Percentiles rank a stretch among this genome's conserved stretches.
phyloP scores from a whole-genome alignment of 495 filamentous ascomycete species.

The Tuber indicum region DNA sequence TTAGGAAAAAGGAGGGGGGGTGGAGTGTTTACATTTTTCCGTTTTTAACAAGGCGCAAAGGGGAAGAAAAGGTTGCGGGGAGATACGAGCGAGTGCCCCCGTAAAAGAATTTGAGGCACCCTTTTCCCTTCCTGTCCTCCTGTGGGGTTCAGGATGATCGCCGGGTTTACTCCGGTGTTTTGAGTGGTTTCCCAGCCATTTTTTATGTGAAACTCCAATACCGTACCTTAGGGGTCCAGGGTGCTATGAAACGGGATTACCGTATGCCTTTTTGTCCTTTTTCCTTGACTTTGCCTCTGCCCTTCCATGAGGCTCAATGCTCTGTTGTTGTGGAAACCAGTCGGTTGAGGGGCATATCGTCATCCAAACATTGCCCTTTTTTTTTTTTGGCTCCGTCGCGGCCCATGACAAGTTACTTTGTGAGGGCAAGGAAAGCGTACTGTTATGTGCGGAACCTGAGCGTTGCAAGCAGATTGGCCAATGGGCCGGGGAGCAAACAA shows the following conservation, averaged over 20 bases:
- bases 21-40: constrained; percentile 5
- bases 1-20: background rate
- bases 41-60: background rate
- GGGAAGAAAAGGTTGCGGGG: background rate
- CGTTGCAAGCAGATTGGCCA: background rate
- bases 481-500: background rate
- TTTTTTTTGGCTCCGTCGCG: background rate
- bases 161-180: constrained; percentile 8
- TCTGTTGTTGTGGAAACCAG: background rate
- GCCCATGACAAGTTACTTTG: background rate
- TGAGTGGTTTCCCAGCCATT: constrained; percentile 11
- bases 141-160: constrained; percentile 16
- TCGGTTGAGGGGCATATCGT: background rate
- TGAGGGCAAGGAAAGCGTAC: background rate
- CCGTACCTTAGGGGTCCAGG: background rate
- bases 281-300: background rate
- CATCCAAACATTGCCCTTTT: constrained; percentile 1
- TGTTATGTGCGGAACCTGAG: background rate
- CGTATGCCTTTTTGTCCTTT: background rate
- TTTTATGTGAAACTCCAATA: constrained; percentile 31
- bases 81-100: background rate
- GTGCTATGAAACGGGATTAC: background rate
- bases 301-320: background rate
- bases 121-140: constrained; percentile 9
- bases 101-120: background rate